A percentile compares a stretch with the other conserved stretches of the same genome.
These are phyloP conservation scores for Acanthamoeba healyi DNA, from an alignment of 208 protist genomes.

Conservation along the genomic window DNA sequence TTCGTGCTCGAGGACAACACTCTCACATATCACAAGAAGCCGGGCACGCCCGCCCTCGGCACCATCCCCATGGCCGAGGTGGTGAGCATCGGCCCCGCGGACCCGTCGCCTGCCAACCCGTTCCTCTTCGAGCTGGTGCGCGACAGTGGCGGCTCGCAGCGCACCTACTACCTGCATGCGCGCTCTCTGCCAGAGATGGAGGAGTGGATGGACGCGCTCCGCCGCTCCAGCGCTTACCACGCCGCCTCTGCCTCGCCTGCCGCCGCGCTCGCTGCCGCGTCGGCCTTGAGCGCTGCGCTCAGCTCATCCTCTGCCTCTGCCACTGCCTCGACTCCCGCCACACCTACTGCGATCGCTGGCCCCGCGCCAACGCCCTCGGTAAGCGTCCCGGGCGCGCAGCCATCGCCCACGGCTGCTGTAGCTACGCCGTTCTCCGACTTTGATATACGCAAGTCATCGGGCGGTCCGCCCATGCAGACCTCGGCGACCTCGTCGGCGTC, in stretches of 20 bases:
- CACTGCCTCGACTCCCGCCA: background rate
- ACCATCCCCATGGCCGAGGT: constrained; percentile 50
- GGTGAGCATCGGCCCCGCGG: background rate
- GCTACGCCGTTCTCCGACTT: background rate
- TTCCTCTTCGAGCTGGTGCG: constrained; percentile 14
- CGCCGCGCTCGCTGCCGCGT: constrained; percentile 1
- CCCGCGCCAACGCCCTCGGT: background rate
- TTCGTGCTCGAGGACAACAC: constrained; percentile 62
- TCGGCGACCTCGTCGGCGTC: background rate
- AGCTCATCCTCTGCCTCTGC: background rate
- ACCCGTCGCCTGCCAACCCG: constrained; percentile 25
- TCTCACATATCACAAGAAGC: constrained; percentile 53
- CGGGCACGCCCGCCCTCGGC: constrained; percentile 2
- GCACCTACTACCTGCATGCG: constrained; percentile 1
- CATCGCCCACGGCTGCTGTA: background rate
- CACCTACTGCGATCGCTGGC: background rate
- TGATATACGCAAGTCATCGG: background rate
- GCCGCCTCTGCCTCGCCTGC: background rate
- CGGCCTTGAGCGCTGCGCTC: constrained; percentile 14
- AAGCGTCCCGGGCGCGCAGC: background rate
- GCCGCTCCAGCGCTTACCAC: constrained; percentile 22
- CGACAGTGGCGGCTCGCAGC: constrained; percentile 10
- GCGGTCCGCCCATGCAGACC: background rate
- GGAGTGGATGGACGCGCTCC: constrained; percentile 54
- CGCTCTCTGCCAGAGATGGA: constrained; percentile 54